phyloP scores from a whole-genome alignment of 306 rosid genomes.

The Quercus agrifolia region DNA sequence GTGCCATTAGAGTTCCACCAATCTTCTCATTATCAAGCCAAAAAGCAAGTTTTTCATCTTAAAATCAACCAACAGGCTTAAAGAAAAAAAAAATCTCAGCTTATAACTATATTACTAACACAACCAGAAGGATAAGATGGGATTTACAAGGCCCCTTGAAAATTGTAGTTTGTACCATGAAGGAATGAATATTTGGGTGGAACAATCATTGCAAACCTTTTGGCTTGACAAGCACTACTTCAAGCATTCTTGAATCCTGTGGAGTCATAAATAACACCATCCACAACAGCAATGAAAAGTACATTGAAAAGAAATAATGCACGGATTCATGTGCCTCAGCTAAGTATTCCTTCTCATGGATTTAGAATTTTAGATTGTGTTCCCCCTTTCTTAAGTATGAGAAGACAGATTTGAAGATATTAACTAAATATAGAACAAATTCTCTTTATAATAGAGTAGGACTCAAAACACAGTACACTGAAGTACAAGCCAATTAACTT shows the following conservation, averaged over 20 bases:
- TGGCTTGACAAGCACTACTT: too few species aligned
- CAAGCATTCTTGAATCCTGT: background rate
- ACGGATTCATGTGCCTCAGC: too few species aligned
- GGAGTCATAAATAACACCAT: background rate
- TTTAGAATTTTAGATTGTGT: too few species aligned
- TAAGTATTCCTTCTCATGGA: too few species aligned
- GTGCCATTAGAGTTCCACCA: slow-evolving; percentile 46
- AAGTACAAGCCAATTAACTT: too few species aligned
- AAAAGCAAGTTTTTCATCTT: background rate
- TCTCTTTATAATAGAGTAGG: too few species aligned
- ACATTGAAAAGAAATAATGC: background rate
- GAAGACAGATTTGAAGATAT: too few species aligned
- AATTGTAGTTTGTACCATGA: background rate
- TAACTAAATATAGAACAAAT: too few species aligned
- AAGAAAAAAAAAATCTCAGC: background rate
- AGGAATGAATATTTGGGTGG: background rate
- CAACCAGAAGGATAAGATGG: background rate
- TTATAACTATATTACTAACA: too few species aligned
- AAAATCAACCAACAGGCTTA: background rate
- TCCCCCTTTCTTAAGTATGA: too few species aligned
- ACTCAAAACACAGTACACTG: too few species aligned
- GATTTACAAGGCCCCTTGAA: background rate
- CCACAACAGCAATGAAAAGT: background rate
- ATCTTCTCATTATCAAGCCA: slow-evolving; percentile 27
- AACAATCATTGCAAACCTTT: background rate